Evolutionary conservation across 768 basidiomycete genomes (phyloP), one percentile per base, ranked within the genome.

Genomic region (Paxillus rubicundulus): DNA sequence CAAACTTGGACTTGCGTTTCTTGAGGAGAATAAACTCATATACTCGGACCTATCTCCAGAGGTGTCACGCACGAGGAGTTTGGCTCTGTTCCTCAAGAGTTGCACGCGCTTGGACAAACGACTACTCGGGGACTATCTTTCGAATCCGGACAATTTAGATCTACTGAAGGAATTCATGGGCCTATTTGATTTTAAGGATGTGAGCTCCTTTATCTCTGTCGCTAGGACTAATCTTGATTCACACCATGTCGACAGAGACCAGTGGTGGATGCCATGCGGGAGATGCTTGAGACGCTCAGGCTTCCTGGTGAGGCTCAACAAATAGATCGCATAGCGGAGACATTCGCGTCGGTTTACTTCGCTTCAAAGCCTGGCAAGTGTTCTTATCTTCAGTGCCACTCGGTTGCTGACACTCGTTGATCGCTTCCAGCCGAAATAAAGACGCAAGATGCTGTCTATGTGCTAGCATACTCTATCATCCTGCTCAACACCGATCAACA

Each of bases 401-500:
- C 12, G 20, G 18, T 36, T 33, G 17, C 47, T 60, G 12, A 54
- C 17, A 32, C 33, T 14, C 17, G 0, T 16, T 17, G 14, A 40
- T 45, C 21, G 46, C 38, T 36, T 45, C 24, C 54, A 94, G 93
- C 82, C 53, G 95, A 95, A 67, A 86, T 98, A 58, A 91, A 88
- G 65, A 86, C 77, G 50, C 85, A 92, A 71, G 97, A 98, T 66
- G 91, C 96, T 5, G 90, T 92, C 17, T 95, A 97, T 69, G 89
- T 99, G 8, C 73, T 99, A 21, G 84, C 96, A 1, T 99, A 86
- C 69, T 98, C 97, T 0, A 86, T 99, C 54, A 98, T 99, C 69
- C 82, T 99, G 93, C 81, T 99, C 45, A 99, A 99, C 71, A 99
- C 97, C 8, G 97, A 99, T 72, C 82, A 85, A 30, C 95, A 98